A percentile compares a stretch with the other conserved stretches of the same genome.
Evolutionary conservation across 805 yeast species (phyloP).

Genomic region (Ogataea pini): DNA sequence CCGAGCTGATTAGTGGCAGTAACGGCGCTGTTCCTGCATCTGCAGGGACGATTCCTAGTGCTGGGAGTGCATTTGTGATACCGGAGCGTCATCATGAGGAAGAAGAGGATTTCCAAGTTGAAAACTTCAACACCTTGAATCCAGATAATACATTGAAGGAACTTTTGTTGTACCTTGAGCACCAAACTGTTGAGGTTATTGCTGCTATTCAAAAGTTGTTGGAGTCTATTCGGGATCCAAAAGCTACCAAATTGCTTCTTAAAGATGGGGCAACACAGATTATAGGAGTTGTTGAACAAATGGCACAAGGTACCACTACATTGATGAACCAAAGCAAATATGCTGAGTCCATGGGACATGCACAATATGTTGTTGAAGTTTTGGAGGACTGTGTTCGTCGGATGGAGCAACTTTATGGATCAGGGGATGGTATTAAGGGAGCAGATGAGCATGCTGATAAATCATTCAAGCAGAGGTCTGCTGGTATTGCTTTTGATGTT

Average conservation of each 20-base stretch:
- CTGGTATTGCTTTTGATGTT: constrained; percentile 94
- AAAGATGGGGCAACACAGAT: constrained; percentile 76
- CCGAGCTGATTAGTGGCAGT: neutral
- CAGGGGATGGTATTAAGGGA: constrained; percentile 35
- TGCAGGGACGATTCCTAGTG: constrained; percentile 24
- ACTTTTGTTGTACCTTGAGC: constrained; percentile 81
- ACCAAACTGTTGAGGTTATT: constrained; percentile 90
- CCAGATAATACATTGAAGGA: constrained; percentile 89
- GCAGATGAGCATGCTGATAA: constrained; percentile 78
- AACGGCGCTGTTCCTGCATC: constrained; percentile 12
- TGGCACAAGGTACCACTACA: constrained; percentile 85
- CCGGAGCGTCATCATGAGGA: constrained; percentile 17
- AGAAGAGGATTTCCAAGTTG: constrained; percentile 55
- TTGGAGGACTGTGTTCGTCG: constrained; percentile 83
- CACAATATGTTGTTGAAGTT: constrained; percentile 85
- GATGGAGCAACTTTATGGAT: constrained; percentile 67
- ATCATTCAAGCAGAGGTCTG: constrained; percentile 88
- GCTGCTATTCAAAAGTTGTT: constrained; percentile 83
- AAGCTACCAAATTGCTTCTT: constrained; percentile 73
- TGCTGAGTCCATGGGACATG: constrained; percentile 82
- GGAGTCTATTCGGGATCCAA: constrained; percentile 72
- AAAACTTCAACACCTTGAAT: constrained; percentile 75
- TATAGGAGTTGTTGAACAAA: constrained; percentile 72
- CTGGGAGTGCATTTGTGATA: constrained; percentile 24
- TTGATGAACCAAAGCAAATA: constrained; percentile 90